Conservation (phyloP, 805 yeast genomes). For the Lipomyces chichibuensis region DNA sequence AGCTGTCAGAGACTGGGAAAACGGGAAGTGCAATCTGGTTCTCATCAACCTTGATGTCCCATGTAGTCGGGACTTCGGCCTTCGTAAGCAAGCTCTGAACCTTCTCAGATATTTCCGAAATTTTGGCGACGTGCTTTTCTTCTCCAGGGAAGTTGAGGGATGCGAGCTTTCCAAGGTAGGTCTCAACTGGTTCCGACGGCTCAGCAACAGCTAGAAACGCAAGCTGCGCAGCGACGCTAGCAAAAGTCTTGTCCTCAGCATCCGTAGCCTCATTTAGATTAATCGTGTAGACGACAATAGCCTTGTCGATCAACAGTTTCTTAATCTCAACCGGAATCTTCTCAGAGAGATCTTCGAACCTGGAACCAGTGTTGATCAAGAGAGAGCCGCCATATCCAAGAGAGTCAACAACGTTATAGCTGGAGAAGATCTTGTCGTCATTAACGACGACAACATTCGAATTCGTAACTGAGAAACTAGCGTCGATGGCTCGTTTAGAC, state of each 20-base stretch:
- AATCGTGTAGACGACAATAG: slow-evolving; percentile 24
- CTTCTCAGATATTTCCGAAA: slow-evolving; percentile 41
- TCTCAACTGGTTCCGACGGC: slow-evolving; percentile 48
- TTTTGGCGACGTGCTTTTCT: slow-evolving; percentile 13
- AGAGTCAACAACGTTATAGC: slow-evolving; percentile 65
- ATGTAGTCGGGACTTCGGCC: slow-evolving; percentile 34
- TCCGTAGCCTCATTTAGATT: slow-evolving; percentile 28
- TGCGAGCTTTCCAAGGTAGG: slow-evolving; percentile 38
- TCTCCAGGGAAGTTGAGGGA: slow-evolving; percentile 34
- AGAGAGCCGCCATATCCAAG: slow-evolving; percentile 60
- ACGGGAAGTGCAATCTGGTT: slow-evolving; percentile 48
- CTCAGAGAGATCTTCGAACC: slow-evolving; percentile 50
- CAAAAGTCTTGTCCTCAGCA: slow-evolving; percentile 70
- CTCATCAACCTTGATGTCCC: slow-evolving; percentile 37
- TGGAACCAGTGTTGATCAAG: slow-evolving; percentile 53
- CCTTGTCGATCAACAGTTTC: slow-evolving; percentile 20
- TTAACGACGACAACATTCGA: slow-evolving; percentile 71
- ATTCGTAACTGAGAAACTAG: slow-evolving; percentile 50
- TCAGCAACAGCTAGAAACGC: slow-evolving; percentile 76
- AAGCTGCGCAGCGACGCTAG: slow-evolving; percentile 72
- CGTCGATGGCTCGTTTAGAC: slow-evolving; percentile 43
- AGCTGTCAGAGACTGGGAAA: slow-evolving; percentile 66
- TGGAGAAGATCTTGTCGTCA: slow-evolving; percentile 56
- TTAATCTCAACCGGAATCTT: slow-evolving; percentile 27
- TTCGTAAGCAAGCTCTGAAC: slow-evolving; percentile 45